These are phyloP conservation scores for Mangifera indica DNA, from an alignment of 345 rosid genomes.

Conservation along the genomic window DNA sequence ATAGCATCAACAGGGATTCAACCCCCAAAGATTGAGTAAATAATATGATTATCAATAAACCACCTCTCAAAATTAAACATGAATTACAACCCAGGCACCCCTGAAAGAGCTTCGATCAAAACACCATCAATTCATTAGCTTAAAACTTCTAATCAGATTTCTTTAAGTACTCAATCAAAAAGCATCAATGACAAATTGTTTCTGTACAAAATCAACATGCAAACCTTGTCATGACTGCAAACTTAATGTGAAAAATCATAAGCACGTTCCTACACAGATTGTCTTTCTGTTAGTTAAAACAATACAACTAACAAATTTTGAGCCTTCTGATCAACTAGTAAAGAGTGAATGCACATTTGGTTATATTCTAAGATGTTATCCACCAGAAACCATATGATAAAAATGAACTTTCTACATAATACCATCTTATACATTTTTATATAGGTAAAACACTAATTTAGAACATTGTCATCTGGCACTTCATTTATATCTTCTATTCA, in stretches of 20 bases:
- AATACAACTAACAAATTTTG: neutral
- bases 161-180: neutral
- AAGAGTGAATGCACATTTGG: neutral
- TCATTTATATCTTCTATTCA: slow-evolving; percentile 3
- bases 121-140: neutral
- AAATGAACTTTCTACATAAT: neutral
- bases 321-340: neutral
- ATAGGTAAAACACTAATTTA: neutral
- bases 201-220: neutral
- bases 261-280: neutral
- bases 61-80: neutral
- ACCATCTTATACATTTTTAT: neutral
- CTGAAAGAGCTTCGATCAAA: slow-evolving; percentile 1
- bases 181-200: neutral
- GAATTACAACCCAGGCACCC: neutral
- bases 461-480: neutral
- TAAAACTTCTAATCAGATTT: neutral
- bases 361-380: neutral
- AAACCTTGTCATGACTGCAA: neutral
- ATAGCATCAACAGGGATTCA: neutral
- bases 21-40: neutral
- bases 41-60: neutral
- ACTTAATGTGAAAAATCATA: neutral
- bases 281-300: neutral
- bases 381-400: too few species aligned